Percentiles rank a stretch among this genome's conserved stretches.
phyloP scores from a whole-genome alignment of 1,139 yeast genomes.

The Suhomyces bribrorum region DNA sequence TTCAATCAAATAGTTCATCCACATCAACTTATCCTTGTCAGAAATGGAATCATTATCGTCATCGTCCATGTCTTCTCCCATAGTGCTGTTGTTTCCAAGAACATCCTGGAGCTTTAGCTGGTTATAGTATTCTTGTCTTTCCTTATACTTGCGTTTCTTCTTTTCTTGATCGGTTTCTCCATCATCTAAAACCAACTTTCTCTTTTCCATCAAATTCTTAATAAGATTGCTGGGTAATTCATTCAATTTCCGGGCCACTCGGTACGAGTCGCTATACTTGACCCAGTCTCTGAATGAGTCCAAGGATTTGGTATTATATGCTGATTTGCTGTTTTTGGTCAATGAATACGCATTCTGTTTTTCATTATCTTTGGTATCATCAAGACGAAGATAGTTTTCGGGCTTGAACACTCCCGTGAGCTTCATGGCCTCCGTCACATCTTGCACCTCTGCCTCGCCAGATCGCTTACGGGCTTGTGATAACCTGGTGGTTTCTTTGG shows the following conservation, averaged over 20 bases:
- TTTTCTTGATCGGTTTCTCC: slow-evolving; percentile 32
- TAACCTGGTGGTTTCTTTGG: slow-evolving; percentile 17
- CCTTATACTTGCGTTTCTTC: slow-evolving; percentile 20
- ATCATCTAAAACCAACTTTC: slow-evolving; percentile 30
- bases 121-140: slow-evolving; percentile 43
- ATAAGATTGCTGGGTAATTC: slow-evolving; percentile 35
- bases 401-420: slow-evolving; percentile 22
- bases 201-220: slow-evolving; percentile 40
- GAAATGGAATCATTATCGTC: slow-evolving; percentile 27
- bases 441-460: slow-evolving; percentile 19
- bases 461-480: slow-evolving; percentile 20
- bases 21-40: slow-evolving; percentile 31
- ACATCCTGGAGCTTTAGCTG: slow-evolving; percentile 31
- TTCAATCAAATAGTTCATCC: slow-evolving; percentile 47
- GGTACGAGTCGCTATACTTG: slow-evolving; percentile 29
- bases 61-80: slow-evolving; percentile 29
- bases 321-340: slow-evolving; percentile 17
- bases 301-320: slow-evolving; percentile 41
- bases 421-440: slow-evolving; percentile 23
- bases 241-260: slow-evolving; percentile 29
- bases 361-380: slow-evolving; percentile 18
- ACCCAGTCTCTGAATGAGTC: slow-evolving; percentile 43
- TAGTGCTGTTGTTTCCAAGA: slow-evolving; percentile 6
- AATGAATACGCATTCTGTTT: slow-evolving; percentile 16
- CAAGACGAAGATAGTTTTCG: slow-evolving; percentile 17